Evolutionary conservation across 306 rosid species (phyloP), one percentile per base, ranked within the genome.

Genomic region (Senna tora): DNA sequence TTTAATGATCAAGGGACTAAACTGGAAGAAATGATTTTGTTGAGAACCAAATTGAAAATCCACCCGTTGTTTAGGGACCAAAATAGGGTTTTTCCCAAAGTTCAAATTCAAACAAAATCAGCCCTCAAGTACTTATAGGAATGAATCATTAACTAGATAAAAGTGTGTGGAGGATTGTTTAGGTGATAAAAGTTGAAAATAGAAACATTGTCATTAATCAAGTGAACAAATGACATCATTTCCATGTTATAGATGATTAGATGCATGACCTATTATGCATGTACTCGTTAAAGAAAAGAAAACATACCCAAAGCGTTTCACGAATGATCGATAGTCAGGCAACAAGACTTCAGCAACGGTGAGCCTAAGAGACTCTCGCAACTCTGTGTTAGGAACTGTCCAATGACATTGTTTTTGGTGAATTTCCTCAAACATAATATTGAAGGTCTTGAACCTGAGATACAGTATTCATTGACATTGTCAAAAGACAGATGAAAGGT

Each of bases 381-480:
- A 82, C 85, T 94, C 97, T 0, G 85, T 71, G 87, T 94, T 97
- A 5, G 91, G 97, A 74, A 91, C 98, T 6, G 96, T 80, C 98
- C 98, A 94, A 66, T 94, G 96, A 55, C 95, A 94, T 81, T 94
- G 98, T 66, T 85, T 94, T 85, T 91, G 98, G 81, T 94, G 97
- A 62, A 91, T 89, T 69, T 94, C 98, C 87, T 91, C 98, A 67
- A 94, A 94, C 76, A 89, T 91, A 73, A 75, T 16, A 79, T 91
- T 94, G 85, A 91, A 89, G n/a, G 69, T 34, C 87, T 91, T 94
- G 69, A 94, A 89, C 85, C 97, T 94, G 86, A 71, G 33, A 83
- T 7, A 77, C 5, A 74, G n/a, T 28, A 34, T 65, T 70, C 1
- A 62, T 46, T 13, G 12, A 53, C 54, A 11, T n/a, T 41, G 63